Evolutionary conservation across 495 filamentous ascomycete species (phyloP).

Genomic region (Neurospora tetraspora): DNA sequence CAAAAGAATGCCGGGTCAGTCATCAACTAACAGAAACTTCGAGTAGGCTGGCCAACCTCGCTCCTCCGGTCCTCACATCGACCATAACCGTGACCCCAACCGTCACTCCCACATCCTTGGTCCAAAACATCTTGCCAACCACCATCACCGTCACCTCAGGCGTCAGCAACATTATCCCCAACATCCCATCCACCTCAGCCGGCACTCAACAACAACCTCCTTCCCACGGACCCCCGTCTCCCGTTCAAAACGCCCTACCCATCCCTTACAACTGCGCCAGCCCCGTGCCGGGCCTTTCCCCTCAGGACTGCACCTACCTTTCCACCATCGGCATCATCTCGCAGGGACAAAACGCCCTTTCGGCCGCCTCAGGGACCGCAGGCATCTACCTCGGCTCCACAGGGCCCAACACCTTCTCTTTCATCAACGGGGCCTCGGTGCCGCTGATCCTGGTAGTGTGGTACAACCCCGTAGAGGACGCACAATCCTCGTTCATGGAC

Average conservation of each 20-base stretch:
- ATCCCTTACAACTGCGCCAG: slow-evolving; percentile 3
- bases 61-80: background rate
- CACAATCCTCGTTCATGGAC: slow-evolving; percentile 17
- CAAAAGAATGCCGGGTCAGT: background rate
- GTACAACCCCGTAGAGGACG: slow-evolving; percentile 7
- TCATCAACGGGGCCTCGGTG: slow-evolving; percentile 16
- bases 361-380: slow-evolving; percentile 5
- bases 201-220: background rate
- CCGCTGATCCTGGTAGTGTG: slow-evolving; percentile 17
- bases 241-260: background rate
- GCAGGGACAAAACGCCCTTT: slow-evolving; percentile 15
- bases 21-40: background rate
- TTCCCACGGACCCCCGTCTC: background rate
- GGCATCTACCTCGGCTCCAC: slow-evolving; percentile 16
- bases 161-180: background rate
- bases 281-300: slow-evolving; percentile 10
- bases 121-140: background rate
- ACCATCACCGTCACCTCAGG: background rate
- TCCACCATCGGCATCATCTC: slow-evolving; percentile 15
- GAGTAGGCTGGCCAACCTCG: background rate
- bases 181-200: background rate
- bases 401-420: slow-evolving; percentile 21
- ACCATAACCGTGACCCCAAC: background rate
- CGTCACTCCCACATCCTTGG: background rate
- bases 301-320: slow-evolving; percentile 17